Percentiles rank a stretch among this genome's conserved stretches.
Evolutionary conservation across 805 yeast genomes (phyloP).

Genomic region (Lipomyces yamadae): DNA sequence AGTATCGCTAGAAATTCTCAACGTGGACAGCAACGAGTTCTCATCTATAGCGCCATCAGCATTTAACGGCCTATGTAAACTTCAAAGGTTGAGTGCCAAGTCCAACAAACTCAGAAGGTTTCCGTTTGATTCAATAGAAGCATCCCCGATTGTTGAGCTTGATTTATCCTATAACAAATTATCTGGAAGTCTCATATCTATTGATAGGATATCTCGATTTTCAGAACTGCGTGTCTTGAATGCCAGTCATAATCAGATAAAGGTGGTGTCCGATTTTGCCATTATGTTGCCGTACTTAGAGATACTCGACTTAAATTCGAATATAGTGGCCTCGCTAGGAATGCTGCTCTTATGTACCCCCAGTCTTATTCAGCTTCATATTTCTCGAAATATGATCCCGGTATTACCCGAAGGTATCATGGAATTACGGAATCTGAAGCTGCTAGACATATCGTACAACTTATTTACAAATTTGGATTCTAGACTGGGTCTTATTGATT

Average conservation of each 20-base stretch:
- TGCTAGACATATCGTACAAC: conserved; percentile 28
- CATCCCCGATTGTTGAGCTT: conserved; percentile 17
- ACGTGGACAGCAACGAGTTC: conserved; percentile 28
- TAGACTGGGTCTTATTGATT: conserved; percentile 21
- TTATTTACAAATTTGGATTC: conserved; percentile 24
- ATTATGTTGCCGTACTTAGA: conserved; percentile 33
- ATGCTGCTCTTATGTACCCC: conserved; percentile 35
- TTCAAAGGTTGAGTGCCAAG: conserved; percentile 12
- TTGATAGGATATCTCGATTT: conserved; percentile 29
- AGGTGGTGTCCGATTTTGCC: conserved; percentile 34
- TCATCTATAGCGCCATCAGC: conserved; percentile 15
- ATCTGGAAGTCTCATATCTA: conserved; percentile 29
- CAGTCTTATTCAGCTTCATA: conserved; percentile 17
- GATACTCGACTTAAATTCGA: conserved; percentile 26
- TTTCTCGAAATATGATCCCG: conserved; percentile 24
- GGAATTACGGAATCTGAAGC: conserved; percentile 16
- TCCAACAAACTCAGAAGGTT: conserved; percentile 27
- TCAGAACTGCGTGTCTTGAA: conserved; percentile 23
- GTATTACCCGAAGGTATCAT: conserved; percentile 28
- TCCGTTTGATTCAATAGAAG: conserved; percentile 27
- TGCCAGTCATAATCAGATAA: conserved; percentile 31
- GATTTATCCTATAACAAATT: conserved; percentile 29
- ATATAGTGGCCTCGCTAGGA: conserved; percentile 26
- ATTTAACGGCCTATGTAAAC: conserved; percentile 15
- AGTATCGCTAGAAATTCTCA: conserved; percentile 13